Evolutionary conservation across 208 protist species (phyloP), one percentile per base, ranked within the genome.

Genomic region (Lotmaria passim): DNA sequence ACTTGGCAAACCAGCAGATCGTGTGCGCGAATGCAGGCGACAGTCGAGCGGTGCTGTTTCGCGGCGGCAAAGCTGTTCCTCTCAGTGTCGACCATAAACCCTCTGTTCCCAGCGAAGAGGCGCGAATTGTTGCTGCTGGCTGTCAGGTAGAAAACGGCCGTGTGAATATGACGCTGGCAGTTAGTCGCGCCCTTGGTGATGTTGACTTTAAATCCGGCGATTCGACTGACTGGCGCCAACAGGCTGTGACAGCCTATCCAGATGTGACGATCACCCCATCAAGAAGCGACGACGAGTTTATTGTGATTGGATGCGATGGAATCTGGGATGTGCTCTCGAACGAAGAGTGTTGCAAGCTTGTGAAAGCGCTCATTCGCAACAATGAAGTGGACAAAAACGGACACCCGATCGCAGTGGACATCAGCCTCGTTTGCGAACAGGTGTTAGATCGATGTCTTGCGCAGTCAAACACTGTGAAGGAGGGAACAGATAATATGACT

Each of bases 121-220:
- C 56, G 30, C 88, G 96, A 30, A 97, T 98, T 73, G 58, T 93
- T 14, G 78, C 82, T 24, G 86, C 90, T 31, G 96, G 94, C 14
- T 93, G 90, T n/a, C 81, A 81, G 17, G 83, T 97, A 19, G 81
- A 91, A 46, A 87, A 87, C 41, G 93, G 92, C 7, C 87, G 97
- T 56, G 89, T 98, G 2, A 97, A 98, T 70, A 96, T 96, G 46
- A 88, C 82, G 7, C 73, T 98, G 10, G 95, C 95, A 14, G 83
- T 98, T n/a, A 97, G 91, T 43, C 79, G 97, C 24, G 95, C 96
- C 1, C 72, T 98, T 33, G 97, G 97, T 36, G 97, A 98, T 79
- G 93, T 97, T 12, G 84, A 92, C 31, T 98, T 97, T 73, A 97
- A 97, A 70, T 78, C 75, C 10, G 82, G 85, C 47, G 36, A 68